Base-by-base conservation (phyloP, 2,329 filamentous ascomycete species). In the Falciphora oryzae region DNA sequence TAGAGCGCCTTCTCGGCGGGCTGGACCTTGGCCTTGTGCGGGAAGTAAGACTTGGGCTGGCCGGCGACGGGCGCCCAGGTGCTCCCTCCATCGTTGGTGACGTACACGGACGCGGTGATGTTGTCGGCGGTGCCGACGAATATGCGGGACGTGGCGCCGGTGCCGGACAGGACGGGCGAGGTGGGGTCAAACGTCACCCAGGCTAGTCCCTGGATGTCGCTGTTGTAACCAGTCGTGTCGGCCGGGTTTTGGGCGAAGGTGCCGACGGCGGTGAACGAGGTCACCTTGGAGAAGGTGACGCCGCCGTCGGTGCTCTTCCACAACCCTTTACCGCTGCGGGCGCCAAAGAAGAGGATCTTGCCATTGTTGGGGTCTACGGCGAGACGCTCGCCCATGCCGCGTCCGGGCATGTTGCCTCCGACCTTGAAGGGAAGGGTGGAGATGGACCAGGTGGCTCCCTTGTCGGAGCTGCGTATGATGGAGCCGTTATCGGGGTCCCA, bases 331-430 rank as follows among this genome's bases (percentile, higher is more conserved):
- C 83, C 84, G 65, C 82, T 85, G 58, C 84, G 78, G 1, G 84
- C 83, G 3, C 84, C 85, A 65, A 86, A 85, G 70, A 83, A 86
- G 29, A 87, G 70, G 65, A 86, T 82, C 32, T 82, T 78, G 53
- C 83, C 80, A 68, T 84, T 83, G 59, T 81, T 79, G 2, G 84
- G 84, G 69, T 87, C 84, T 11, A 87, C 79, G 2, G 83, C 83
- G 6, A 87, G 79, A 18, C 84, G 78, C 70, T 86, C 85, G 22
- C 85, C 85, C 72, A 81, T 82, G 10, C 85, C 85, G 32, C 85
- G 80, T 2, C 85, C 85, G 10, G 84, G 84, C 83, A 86, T 86
- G 70, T 87, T 87, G 0, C 84, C 84, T 10, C 84, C 84, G 59
- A 85, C 82, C 70, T 87, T 87, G 76, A 87, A 87, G 2, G 82